These are phyloP conservation scores for Arthrobotrys conoides DNA, from an alignment of 2,329 filamentous ascomycete species.

Conservation along the genomic window DNA sequence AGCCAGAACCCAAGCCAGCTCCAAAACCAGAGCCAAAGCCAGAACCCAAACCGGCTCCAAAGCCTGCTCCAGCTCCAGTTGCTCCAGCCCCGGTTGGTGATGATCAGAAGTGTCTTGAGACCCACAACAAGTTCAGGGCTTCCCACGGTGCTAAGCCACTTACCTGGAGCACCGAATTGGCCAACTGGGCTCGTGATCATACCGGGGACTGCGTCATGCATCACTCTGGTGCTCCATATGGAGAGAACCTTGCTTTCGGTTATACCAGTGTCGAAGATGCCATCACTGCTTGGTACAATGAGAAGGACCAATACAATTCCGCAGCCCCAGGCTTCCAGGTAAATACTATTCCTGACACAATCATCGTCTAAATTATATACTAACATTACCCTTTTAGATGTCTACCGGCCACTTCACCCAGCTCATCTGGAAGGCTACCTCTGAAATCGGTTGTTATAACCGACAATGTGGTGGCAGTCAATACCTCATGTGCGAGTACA, in stretches of 20 bases:
- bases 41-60: conserved; percentile 10
- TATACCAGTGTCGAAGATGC: conserved; percentile 76
- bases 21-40: conserved; percentile 24
- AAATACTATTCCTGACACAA: conserved; percentile 20
- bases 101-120: conserved; percentile 70
- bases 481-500: conserved; percentile 60
- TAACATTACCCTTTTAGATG: conserved; percentile 35
- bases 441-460: conserved; percentile 73
- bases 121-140: conserved; percentile 88
- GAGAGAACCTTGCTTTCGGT: conserved; percentile 90
- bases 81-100: conserved; percentile 59
- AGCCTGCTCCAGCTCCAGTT: conserved; percentile 39
- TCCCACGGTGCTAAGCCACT: conserved; percentile 82
- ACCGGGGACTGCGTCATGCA: conserved; percentile 79
- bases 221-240: conserved; percentile 81
- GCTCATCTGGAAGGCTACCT: conserved; percentile 78
- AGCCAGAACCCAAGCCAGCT: conserved; percentile 3
- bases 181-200: conserved; percentile 74
- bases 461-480: conserved; percentile 47
- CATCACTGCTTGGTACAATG: conserved; percentile 90
- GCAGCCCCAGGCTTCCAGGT: conserved; percentile 71
- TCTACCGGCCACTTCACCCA: conserved; percentile 69
- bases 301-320: conserved; percentile 76
- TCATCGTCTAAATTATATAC: neutral
- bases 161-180: conserved; percentile 77